Conservation (phyloP, 192 early-diverging fungal genomes). For the Coemansia sp. region DNA sequence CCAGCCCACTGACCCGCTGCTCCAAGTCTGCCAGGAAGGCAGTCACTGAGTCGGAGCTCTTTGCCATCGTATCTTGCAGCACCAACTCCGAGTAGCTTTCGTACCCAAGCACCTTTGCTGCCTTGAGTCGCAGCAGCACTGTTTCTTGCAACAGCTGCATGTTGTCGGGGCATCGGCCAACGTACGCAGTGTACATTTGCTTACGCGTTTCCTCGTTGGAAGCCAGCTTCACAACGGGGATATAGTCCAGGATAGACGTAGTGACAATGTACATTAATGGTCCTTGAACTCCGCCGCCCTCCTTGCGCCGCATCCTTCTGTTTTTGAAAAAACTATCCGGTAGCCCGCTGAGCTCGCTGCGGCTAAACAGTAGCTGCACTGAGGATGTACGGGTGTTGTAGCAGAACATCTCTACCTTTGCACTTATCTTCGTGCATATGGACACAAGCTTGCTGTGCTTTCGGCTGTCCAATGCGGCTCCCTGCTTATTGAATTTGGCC, state of each 20-base stretch:
- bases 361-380: slow-evolving; percentile 43
- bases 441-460: slow-evolving; percentile 57
- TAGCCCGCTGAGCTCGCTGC: slow-evolving; percentile 64
- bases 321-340: slow-evolving; percentile 61
- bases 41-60: slow-evolving; percentile 56
- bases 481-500: slow-evolving; percentile 61
- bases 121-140: slow-evolving; percentile 40
- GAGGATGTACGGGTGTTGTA: slow-evolving; percentile 58
- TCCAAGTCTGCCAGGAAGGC: slow-evolving; percentile 61
- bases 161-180: slow-evolving; percentile 58
- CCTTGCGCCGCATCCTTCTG: slow-evolving; percentile 38
- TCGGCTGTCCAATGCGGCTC: slow-evolving; percentile 58
- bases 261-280: slow-evolving; percentile 57
- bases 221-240: slow-evolving; percentile 46
- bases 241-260: slow-evolving; percentile 59
- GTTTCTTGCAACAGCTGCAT: slow-evolving; percentile 57
- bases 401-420: slow-evolving; percentile 52
- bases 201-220: slow-evolving; percentile 55
- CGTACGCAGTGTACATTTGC: slow-evolving; percentile 39
- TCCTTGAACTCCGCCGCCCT: background rate
- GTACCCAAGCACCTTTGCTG: slow-evolving; percentile 62
- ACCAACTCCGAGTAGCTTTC: slow-evolving; percentile 60
- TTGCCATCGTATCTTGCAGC: slow-evolving; percentile 78
- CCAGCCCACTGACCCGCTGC: slow-evolving; percentile 50
- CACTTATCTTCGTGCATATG: slow-evolving; percentile 57